phyloP scores from a whole-genome alignment of 805 yeast genomes.

The Aciculoconidium aculeatum region DNA sequence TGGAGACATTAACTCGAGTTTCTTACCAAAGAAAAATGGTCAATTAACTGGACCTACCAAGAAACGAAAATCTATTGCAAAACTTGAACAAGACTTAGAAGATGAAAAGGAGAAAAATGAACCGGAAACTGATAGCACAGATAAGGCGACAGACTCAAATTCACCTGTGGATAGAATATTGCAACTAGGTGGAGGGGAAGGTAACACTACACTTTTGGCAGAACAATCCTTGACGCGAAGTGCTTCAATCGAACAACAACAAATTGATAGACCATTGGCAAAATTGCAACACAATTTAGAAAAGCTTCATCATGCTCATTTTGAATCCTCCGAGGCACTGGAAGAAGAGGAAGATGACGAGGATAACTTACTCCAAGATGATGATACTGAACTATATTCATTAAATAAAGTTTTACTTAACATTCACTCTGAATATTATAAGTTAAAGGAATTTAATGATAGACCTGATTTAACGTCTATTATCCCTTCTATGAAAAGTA shows the following conservation, averaged over 20 bases:
- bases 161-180: slow-evolving; percentile 46
- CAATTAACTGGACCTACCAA: slow-evolving; percentile 57
- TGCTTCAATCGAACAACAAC: slow-evolving; percentile 71
- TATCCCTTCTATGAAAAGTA: slow-evolving; percentile 66
- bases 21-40: slow-evolving; percentile 73
- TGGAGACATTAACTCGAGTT: slow-evolving; percentile 93
- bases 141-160: slow-evolving; percentile 10
- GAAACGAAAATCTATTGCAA: slow-evolving; percentile 51
- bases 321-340: slow-evolving; percentile 19
- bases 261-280: slow-evolving; percentile 78
- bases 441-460: slow-evolving; percentile 12
- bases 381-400: slow-evolving; percentile 68
- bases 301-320: slow-evolving; percentile 28
- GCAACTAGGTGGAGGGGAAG: slow-evolving; percentile 47
- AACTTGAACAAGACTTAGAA: slow-evolving; percentile 41
- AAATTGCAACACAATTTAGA: slow-evolving; percentile 72
- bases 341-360: slow-evolving; percentile 26
- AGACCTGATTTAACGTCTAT: slow-evolving; percentile 62
- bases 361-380: slow-evolving; percentile 62
- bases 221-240: slow-evolving; percentile 60
- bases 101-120: slow-evolving; percentile 10
- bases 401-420: slow-evolving; percentile 56
- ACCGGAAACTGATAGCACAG: slow-evolving; percentile 7
- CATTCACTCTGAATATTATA: slow-evolving; percentile 67
- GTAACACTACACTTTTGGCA: slow-evolving; percentile 41